A percentile compares a stretch with the other conserved stretches of the same genome.
Evolutionary conservation across 345 rosid genomes (phyloP).

Genomic region (Aegle marmelos): DNA sequence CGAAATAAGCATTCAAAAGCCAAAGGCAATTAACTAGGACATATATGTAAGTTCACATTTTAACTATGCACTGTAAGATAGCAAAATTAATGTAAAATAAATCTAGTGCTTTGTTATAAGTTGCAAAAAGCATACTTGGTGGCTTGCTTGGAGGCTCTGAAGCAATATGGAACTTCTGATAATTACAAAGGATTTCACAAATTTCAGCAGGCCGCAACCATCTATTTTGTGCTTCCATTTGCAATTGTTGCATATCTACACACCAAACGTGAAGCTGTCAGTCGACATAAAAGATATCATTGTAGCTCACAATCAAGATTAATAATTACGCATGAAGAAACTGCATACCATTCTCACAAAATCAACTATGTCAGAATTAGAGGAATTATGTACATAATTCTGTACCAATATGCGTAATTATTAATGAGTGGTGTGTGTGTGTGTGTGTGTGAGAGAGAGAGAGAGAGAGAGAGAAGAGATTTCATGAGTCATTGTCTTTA

Average conservation of each 20-base stretch:
- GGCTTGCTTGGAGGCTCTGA: conserved; percentile 77
- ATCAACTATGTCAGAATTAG: too few relatives aligned
- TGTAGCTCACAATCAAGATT: not conserved
- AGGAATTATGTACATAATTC: not conserved
- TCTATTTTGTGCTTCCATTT: conserved; percentile 63
- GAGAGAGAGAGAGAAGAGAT: not conserved
- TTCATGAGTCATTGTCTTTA: not conserved
- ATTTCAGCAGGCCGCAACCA: conserved; percentile 97
- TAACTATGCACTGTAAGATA: not conserved
- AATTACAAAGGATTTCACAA: conserved; percentile 84
- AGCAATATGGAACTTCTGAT: conserved; percentile 68
- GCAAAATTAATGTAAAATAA: not conserved
- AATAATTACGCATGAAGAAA: not conserved
- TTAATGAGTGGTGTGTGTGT: too few relatives aligned
- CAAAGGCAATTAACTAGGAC: not conserved
- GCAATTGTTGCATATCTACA: conserved; percentile 6
- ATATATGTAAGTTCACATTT: not conserved
- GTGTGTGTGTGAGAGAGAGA: not conserved
- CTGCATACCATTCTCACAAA: not conserved
- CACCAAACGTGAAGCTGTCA: not conserved
- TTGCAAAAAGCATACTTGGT: conserved; percentile 53
- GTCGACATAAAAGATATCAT: not conserved
- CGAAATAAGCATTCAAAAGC: not conserved
- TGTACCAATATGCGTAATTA: not conserved
- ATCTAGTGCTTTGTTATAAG: not conserved